Percentiles rank a stretch among this genome's conserved stretches.
Evolutionary conservation across 2,329 filamentous ascomycete species (phyloP).

Genomic region (Apiospora saccharicola): DNA sequence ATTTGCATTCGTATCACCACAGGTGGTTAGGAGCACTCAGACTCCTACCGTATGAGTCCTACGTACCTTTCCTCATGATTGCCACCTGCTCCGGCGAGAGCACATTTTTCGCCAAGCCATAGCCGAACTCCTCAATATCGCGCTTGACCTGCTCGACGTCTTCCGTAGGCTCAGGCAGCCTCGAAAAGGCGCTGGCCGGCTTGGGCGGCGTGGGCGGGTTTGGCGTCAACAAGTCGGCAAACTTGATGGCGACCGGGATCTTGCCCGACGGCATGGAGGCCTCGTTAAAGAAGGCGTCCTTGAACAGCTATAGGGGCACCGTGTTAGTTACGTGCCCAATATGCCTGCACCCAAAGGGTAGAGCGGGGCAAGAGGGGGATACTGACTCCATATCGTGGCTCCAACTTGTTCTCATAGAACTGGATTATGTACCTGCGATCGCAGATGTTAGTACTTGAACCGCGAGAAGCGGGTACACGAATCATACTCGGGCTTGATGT

Average conservation of each 20-base stretch:
- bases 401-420: conserved; percentile 37
- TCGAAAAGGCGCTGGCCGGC: conserved; percentile 40
- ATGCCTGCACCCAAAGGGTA: background rate
- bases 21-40: too few species aligned
- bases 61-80: background rate
- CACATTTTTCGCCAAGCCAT: conserved; percentile 27
- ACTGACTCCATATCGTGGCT: conserved; percentile 36
- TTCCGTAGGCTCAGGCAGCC: conserved; percentile 44
- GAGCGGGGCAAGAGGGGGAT: conserved; percentile 31
- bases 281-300: conserved; percentile 37
- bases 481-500: conserved; percentile 33
- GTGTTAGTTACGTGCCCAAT: background rate
- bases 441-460: background rate
- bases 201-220: conserved; percentile 30
- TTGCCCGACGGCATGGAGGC: conserved; percentile 35
- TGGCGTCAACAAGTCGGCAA: conserved; percentile 34
- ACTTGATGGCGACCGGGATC: conserved; percentile 36
- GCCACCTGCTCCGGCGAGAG: background rate
- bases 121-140: conserved; percentile 39
- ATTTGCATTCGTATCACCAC: background rate
- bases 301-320: conserved; percentile 33
- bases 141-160: conserved; percentile 40
- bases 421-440: conserved; percentile 31
- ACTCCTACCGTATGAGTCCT: too few species aligned
- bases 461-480: background rate